Conservation (phyloP, 345 rosid genomes). For the Nephelium lappaceum region DNA sequence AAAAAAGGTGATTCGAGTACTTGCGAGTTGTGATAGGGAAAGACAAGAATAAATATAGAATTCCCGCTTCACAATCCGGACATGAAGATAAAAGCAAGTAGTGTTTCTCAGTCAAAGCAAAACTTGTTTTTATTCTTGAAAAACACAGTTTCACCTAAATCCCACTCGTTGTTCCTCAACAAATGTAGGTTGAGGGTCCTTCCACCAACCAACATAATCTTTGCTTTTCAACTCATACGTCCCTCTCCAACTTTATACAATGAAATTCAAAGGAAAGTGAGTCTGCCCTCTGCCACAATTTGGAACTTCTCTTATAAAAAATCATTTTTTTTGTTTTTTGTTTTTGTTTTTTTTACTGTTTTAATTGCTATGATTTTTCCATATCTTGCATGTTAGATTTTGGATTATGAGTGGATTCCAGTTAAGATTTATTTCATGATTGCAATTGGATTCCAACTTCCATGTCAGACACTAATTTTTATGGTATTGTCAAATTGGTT, state of each 20-base stretch:
- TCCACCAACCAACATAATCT: slow-evolving; percentile 42
- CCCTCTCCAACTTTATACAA: slow-evolving; percentile 3
- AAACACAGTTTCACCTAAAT: slow-evolving; percentile 16
- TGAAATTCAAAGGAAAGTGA: not conserved
- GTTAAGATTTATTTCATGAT: not conserved
- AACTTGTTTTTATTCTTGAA: not conserved
- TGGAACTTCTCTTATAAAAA: not conserved
- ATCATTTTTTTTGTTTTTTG: not conserved
- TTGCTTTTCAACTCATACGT: slow-evolving; percentile 31
- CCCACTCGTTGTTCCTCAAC: slow-evolving; percentile 19
- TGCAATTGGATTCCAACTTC: not conserved
- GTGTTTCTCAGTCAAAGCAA: slow-evolving; percentile 16
- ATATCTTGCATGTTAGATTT: not conserved
- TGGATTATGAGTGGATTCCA: not conserved
- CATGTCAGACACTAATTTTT: not conserved
- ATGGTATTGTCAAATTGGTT: not conserved
- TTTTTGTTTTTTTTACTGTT: not conserved
- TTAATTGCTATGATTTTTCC: not conserved
- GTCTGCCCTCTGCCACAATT: not conserved
- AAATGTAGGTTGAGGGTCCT: slow-evolving; percentile 28
- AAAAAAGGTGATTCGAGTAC: not conserved
- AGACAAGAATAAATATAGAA: not conserved
- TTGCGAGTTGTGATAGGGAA: not conserved
- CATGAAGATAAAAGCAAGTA: not conserved
- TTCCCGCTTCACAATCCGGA: not conserved